Conservation (phyloP, 1,284 basidiomycete species). For the Mycena sp. region DNA sequence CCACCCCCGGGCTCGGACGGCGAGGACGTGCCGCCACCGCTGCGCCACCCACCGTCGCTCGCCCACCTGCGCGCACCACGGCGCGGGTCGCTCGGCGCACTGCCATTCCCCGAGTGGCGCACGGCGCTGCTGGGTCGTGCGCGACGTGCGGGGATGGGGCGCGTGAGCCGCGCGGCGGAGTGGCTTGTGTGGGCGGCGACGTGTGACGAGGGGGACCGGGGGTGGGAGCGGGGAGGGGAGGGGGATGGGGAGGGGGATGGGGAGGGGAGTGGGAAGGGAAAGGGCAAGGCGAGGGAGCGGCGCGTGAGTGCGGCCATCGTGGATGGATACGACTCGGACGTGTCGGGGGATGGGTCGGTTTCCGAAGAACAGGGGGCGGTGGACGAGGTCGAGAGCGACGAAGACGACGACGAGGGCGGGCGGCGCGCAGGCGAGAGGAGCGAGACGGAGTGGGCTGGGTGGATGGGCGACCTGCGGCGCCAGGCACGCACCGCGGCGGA, state of each 20-base stretch:
- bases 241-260: background rate
- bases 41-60: slow-evolving; percentile 27
- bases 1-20: too few species aligned
- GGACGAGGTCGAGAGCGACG: background rate
- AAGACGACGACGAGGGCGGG: background rate
- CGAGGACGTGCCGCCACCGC: slow-evolving; percentile 11
- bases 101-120: slow-evolving; percentile 28
- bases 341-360: slow-evolving; percentile 17
- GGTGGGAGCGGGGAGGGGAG: background rate
- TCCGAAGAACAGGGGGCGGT: too few species aligned
- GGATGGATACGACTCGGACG: slow-evolving; percentile 28
- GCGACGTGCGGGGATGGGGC: slow-evolving; percentile 22
- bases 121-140: slow-evolving; percentile 13
- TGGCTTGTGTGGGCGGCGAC: too few species aligned
- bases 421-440: slow-evolving; percentile 7
- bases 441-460: slow-evolving; percentile 30
- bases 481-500: slow-evolving; percentile 21
- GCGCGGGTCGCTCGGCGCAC: slow-evolving; percentile 13
- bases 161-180: too few species aligned
- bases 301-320: background rate
- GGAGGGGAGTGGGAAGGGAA: background rate
- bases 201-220: background rate
- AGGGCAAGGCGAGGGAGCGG: slow-evolving; percentile 1
- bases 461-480: slow-evolving; percentile 29
- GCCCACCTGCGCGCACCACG: slow-evolving; percentile 9